A percentile compares a stretch with the other conserved stretches of the same genome.
These are phyloP conservation scores for Melanomma pulvis-pyrius DNA, from an alignment of 495 filamentous ascomycete genomes.

Conservation along the genomic window DNA sequence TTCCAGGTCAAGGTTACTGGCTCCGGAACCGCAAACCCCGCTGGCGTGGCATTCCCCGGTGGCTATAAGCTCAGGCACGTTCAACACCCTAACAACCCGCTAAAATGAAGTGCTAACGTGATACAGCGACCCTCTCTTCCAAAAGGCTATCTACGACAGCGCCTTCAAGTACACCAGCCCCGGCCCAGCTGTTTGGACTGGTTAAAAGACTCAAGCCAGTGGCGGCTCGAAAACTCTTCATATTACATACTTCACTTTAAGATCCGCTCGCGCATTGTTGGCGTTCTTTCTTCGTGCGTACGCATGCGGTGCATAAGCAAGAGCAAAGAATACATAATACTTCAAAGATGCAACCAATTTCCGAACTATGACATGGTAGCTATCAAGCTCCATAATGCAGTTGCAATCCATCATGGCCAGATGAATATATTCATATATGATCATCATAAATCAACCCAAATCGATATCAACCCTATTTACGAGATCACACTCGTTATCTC, in stretches of 20 bases:
- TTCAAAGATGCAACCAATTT: neutral
- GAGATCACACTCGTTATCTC: no score
- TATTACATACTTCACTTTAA: neutral
- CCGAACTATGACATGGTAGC: no score
- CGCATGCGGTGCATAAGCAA: neutral
- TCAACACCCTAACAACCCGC: neutral
- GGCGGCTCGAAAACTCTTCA: neutral
- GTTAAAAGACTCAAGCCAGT: slow-evolving; percentile 5
- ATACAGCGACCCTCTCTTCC: slow-evolving; percentile 34
- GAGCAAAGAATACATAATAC: neutral
- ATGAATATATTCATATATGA: no score
- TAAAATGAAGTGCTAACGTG: neutral
- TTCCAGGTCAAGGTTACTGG: slow-evolving; percentile 36
- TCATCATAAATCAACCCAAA: no score
- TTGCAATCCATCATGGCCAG: no score
- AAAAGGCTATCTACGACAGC: slow-evolving; percentile 29
- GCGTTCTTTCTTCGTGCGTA: neutral
- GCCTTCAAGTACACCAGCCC: slow-evolving; percentile 35
- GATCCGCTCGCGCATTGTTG: neutral
- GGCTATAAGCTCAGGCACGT: slow-evolving; percentile 34
- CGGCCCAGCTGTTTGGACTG: slow-evolving; percentile 34
- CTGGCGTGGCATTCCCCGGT: slow-evolving; percentile 36
- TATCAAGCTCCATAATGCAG: no score
- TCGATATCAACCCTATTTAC: no score
- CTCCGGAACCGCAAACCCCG: slow-evolving; percentile 27